Evolutionary conservation across 352 stramenopile genomes (phyloP).

Genomic region (Phytophthora multivora): DNA sequence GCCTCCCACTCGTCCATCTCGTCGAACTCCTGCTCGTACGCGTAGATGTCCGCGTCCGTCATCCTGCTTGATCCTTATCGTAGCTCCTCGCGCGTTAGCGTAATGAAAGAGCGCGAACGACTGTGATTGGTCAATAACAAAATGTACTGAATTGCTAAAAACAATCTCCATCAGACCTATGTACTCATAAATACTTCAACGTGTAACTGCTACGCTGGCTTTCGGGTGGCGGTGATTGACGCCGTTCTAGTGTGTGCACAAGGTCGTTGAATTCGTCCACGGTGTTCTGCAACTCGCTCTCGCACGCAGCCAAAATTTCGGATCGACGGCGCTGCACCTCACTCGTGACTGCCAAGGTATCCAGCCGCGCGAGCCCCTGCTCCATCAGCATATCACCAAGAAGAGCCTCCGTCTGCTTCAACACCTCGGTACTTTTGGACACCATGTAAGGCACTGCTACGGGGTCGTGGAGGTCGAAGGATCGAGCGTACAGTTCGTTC

Average conservation of each 20-base stretch:
- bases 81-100: background rate
- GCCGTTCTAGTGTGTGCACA: constrained; percentile 35
- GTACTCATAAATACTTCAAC: constrained; percentile 28
- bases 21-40: constrained; percentile 79
- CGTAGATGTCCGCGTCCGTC: constrained; percentile 74
- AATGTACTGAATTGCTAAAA: constrained; percentile 6
- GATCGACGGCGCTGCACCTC: constrained; percentile 55
- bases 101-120: constrained; percentile 38
- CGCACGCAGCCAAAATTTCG: constrained; percentile 65
- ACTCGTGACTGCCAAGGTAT: constrained; percentile 34
- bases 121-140: constrained; percentile 36
- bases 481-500: constrained; percentile 26
- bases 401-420: constrained; percentile 61
- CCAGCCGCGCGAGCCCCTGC: constrained; percentile 37
- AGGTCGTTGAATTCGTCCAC: constrained; percentile 70
- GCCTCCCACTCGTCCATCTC: constrained; percentile 84
- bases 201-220: background rate
- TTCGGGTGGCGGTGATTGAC: constrained; percentile 9
- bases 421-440: constrained; percentile 52
- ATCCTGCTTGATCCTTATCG: constrained; percentile 21
- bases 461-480: constrained; percentile 23
- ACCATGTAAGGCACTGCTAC: constrained; percentile 30
- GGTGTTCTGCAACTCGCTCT: constrained; percentile 59
- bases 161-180: background rate
- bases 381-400: constrained; percentile 53